A percentile compares a stretch with the other conserved stretches of the same genome.
phyloP scores from a whole-genome alignment of 2,329 filamentous ascomycete genomes.

The Colletotrichum falcatum region DNA sequence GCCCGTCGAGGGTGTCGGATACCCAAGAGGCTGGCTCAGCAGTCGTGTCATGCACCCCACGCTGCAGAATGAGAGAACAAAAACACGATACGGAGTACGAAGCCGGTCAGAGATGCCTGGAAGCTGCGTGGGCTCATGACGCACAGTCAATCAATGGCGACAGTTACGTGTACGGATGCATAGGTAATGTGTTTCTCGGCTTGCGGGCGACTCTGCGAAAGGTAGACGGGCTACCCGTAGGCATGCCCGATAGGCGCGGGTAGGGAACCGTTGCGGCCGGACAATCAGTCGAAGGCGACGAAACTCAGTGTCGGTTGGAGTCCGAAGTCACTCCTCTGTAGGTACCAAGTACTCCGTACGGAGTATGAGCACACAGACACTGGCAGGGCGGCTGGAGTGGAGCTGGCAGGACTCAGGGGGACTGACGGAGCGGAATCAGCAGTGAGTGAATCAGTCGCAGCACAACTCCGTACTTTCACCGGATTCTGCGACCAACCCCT shows the following conservation, averaged over 20 bases:
- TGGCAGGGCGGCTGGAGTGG: conserved; percentile 17
- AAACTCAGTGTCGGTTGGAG: conserved; percentile 32
- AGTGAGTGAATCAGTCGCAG: conserved; percentile 31
- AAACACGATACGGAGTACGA: conserved; percentile 17
- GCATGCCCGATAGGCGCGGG: neutral
- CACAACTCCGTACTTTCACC: conserved; percentile 3
- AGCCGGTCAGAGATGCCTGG: conserved; percentile 5
- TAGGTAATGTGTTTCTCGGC: neutral
- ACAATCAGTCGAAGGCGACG: conserved; percentile 24
- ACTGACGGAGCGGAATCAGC: neutral
- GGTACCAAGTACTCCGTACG: too few relatives aligned
- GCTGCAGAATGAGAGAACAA: neutral
- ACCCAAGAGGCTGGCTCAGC: conserved; percentile 1
- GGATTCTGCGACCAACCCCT: conserved; percentile 23
- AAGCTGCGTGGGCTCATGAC: conserved; percentile 6
- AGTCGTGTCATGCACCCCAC: conserved; percentile 3
- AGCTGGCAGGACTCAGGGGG: conserved; percentile 3
- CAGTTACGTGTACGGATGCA: conserved; percentile 19
- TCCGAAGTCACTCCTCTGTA: conserved; percentile 9
- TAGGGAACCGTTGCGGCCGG: conserved; percentile 12
- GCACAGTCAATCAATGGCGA: neutral
- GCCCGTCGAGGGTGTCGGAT: neutral
- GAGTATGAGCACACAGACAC: neutral
- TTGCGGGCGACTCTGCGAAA: neutral
- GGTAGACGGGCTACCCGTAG: neutral